These are phyloP conservation scores for Nannochloropsis oceanica DNA, from an alignment of 108 stramenopile genomes.

Conservation along the genomic window DNA sequence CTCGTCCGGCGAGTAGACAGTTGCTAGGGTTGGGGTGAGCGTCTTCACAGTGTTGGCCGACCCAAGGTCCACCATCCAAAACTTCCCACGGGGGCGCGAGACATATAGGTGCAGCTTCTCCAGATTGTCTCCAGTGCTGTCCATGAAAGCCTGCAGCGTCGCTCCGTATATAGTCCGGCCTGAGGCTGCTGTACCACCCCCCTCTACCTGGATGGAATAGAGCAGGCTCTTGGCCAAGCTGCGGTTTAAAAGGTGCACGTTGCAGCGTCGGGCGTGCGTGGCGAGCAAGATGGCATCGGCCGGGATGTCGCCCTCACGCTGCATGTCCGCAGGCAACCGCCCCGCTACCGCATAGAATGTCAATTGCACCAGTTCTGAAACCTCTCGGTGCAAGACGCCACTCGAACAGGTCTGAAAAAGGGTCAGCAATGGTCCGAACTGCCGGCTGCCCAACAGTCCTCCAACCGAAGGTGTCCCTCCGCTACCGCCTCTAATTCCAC, in stretches of 20 bases:
- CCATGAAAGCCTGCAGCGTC: background rate
- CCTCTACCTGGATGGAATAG: background rate
- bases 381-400: background rate
- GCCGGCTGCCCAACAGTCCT: background rate
- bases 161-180: background rate
- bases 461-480: background rate
- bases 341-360: background rate
- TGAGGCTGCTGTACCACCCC: background rate
- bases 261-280: background rate
- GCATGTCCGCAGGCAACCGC: background rate
- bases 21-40: background rate
- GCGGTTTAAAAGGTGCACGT: background rate
- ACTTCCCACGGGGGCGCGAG: background rate
- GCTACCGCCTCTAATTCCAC: background rate
- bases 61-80: background rate
- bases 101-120: background rate
- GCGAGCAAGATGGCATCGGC: background rate
- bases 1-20: background rate
- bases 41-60: background rate
- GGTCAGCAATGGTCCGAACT: background rate
- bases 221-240: background rate
- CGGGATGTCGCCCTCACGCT: background rate
- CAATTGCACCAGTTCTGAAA: background rate
- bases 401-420: background rate
- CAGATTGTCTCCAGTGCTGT: background rate